Evolutionary conservation across 2,329 filamentous ascomycete species (phyloP).

Genomic region (Cordyceps cicadae): DNA sequence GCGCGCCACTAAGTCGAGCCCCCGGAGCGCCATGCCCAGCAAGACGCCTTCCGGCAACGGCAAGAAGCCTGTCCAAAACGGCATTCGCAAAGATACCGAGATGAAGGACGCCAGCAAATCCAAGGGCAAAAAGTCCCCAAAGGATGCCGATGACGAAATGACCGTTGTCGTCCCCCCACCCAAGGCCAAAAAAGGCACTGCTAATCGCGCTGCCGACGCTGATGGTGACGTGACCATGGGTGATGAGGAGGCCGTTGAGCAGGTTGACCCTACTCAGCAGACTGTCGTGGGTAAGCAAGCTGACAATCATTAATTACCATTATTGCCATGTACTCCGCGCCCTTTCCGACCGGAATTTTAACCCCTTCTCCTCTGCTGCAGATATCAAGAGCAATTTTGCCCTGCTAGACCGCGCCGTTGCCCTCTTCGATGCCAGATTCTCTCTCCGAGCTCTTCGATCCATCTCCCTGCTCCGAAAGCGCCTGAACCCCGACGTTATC

Average conservation of each 20-base stretch:
- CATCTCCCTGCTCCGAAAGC: slow-evolving; percentile 92
- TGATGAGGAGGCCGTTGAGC: slow-evolving; percentile 48
- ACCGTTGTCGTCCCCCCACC: slow-evolving; percentile 70
- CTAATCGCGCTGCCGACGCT: slow-evolving; percentile 49
- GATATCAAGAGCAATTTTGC: slow-evolving; percentile 94
- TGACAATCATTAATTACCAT: background rate
- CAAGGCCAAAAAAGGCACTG: slow-evolving; percentile 53
- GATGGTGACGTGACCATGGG: slow-evolving; percentile 68
- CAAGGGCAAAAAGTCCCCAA: slow-evolving; percentile 55
- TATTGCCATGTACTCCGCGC: background rate
- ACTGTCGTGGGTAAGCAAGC: slow-evolving; percentile 50
- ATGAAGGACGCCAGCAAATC: slow-evolving; percentile 62
- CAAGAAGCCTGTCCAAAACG: slow-evolving; percentile 61
- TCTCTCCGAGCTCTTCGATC: slow-evolving; percentile 88
- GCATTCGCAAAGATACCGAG: slow-evolving; percentile 57
- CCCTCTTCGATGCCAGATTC: slow-evolving; percentile 90
- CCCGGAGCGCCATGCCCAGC: slow-evolving; percentile 50
- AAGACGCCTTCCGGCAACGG: slow-evolving; percentile 67
- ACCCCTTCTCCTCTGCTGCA: slow-evolving; percentile 28
- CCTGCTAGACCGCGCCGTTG: slow-evolving; percentile 83
- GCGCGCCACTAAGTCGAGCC: background rate
- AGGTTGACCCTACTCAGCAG: slow-evolving; percentile 52
- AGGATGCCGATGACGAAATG: slow-evolving; percentile 71
- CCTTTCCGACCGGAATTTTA: slow-evolving; percentile 16
- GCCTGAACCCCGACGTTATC: slow-evolving; percentile 73